Evolutionary conservation across 2,329 filamentous ascomycete species (phyloP), one percentile per base, ranked within the genome.

Genomic region (Hymenoscyphus albidus): DNA sequence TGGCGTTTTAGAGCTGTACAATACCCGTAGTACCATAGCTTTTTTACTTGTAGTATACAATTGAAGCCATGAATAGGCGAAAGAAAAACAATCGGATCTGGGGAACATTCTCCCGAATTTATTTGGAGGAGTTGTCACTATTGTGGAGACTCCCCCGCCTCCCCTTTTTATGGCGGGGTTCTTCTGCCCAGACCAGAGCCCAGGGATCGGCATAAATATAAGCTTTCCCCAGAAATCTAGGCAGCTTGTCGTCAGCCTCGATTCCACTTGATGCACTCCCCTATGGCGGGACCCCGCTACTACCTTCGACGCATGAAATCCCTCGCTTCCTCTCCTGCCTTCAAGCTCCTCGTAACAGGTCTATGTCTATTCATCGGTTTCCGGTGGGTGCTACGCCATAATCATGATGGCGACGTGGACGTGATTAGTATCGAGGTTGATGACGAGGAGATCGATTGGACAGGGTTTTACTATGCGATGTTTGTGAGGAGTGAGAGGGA

Each of bases 401-500:
- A 71, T 32, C 68, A 72, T 59, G 68, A 72, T 44, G 61, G 62
- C n/a, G 56, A 51, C 12, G 18, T 62, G 7, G 51, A 58, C 5
- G 48, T 44, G 13, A 59, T 61, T 27, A 63, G 58, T 2, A 66
- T 44, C 14, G 64, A 38, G 2, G 68, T 73, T 5, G 71, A 73
- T 4, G 64, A 69, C 32, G 2, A 18, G 48, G 51, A 62, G 6
- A 70, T 71, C 51, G 67, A 73, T 44, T 74, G 71, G 72, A 64
- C 60, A 18, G 67, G 70, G 61, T 63, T 71, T 16, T 65, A 67
- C 27, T 73, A 73, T 63, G 68, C 72, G n/a, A 70, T 72, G 64
- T 70, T 70, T 69, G 72, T 71, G 5, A 70, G 71, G 14, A 67
- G 68, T 0, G 68, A 69, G 12, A 70, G 73, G 61, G 69, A 70